Conservation (phyloP, 495 filamentous ascomycete species). For the Terfezia boudieri region DNA sequence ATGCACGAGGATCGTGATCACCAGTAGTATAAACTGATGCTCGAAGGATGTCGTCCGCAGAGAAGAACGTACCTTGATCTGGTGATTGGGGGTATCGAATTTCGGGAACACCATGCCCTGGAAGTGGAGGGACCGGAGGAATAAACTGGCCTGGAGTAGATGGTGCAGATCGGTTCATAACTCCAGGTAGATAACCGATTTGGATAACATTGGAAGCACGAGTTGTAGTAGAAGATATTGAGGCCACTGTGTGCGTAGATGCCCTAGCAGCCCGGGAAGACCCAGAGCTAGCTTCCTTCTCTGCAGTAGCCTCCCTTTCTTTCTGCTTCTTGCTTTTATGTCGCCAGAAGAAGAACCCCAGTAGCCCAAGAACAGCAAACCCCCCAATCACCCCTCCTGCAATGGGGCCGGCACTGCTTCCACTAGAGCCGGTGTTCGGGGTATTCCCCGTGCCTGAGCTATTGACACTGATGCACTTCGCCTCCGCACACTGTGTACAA, state of each 20-base stretch:
- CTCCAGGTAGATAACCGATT: conserved; percentile 95
- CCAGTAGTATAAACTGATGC: conserved; percentile 60
- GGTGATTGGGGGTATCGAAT: conserved; percentile 75
- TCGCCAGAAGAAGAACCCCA: conserved; percentile 65
- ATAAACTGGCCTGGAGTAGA: conserved; percentile 63
- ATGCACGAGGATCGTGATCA: conserved; percentile 36
- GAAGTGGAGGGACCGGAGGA: conserved; percentile 60
- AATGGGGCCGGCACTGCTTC: conserved; percentile 11
- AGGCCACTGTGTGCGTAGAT: conserved; percentile 70
- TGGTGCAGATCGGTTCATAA: conserved; percentile 75
- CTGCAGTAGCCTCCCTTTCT: conserved; percentile 30
- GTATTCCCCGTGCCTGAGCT: not conserved
- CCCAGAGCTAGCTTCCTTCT: conserved; percentile 37
- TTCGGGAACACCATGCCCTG: conserved; percentile 31
- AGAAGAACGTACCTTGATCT: conserved; percentile 41
- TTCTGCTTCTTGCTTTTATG: conserved; percentile 67
- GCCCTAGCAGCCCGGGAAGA: conserved; percentile 41
- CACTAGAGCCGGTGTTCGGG: not conserved
- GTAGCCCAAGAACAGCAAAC: conserved; percentile 31
- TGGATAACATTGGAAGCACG: conserved; percentile 97
- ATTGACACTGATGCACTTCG: conserved; percentile 4
- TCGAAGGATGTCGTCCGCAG: conserved; percentile 31
- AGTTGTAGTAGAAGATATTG: conserved; percentile 87
- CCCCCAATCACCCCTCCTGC: conserved; percentile 16
- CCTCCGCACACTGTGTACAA: conserved; percentile 9